Evolutionary conservation across 2,329 filamentous ascomycete species (phyloP), one percentile per base, ranked within the genome.

Genomic region (Curvularia lunata): DNA sequence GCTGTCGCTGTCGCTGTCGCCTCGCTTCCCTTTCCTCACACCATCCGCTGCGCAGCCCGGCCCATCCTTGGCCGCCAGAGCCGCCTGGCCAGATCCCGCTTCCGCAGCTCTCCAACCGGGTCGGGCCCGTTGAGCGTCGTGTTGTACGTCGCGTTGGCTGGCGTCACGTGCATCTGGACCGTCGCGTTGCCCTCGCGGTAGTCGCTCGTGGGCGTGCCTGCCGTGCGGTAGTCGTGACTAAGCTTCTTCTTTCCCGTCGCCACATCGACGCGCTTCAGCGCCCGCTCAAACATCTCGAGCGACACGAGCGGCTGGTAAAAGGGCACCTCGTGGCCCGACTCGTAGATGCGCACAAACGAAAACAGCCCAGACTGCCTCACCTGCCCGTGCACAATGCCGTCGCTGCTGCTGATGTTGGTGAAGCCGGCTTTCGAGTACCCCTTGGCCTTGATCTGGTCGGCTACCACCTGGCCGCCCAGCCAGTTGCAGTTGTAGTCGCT

Each of bases 271-370:
- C 81, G 77, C 10, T 67, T 63, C 54, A 85, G 72, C 10, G 79
- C 79, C 12, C 83, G 78, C 70, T 81, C 75, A 61, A 85, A 83
- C 58, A 84, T 75, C 59, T 80, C 79, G 12, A 84, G 71, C 7
- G 82, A 71, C 12, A 77, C 80, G 30, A 81, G 72, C 3, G 79
- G 84, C 66, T 85, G 83, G 68, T 85, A 85, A 68, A 84, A 85
- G 0, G 83, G 83, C 1, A 83, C 81, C 66, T 81, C 78, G 52
- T 83, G 81, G 4, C 81, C 81, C 7, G 75, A 73, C 56, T 83
- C 79, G 68, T 81, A 83, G 61, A 85, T 76, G 23, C 83, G 76
- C 6, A 80, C 76, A 67, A 84, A 84, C 45, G 77, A 80, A 70
- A 81, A 84, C 53, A 79, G 78, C 16, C 78, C 82, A 4, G 78